Evolutionary conservation across 1,139 yeast species (phyloP).

Genomic region (Candida buenavistaensis): DNA sequence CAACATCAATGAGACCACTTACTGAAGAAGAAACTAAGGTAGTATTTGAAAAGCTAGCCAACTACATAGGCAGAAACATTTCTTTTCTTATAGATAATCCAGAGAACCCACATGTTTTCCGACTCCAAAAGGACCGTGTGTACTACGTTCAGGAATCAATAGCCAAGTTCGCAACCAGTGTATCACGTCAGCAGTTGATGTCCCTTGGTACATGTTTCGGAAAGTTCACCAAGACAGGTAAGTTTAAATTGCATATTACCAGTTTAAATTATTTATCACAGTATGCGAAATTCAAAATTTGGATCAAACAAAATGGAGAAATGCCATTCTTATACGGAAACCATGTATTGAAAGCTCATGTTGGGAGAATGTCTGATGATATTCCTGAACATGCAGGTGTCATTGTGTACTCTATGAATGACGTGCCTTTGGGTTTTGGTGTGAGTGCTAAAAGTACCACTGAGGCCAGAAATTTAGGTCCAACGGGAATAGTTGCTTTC

Average conservation of each 20-base stretch:
- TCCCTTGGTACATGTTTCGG: conserved; percentile 93
- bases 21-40: conserved; percentile 97
- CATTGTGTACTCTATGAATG: conserved; percentile 86
- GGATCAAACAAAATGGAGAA: conserved; percentile 97
- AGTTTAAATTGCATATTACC: conserved; percentile 93
- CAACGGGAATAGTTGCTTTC: conserved; percentile 91
- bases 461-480: conserved; percentile 84
- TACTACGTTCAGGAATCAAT: conserved; percentile 85
- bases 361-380: conserved; percentile 96
- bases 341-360: conserved; percentile 93
- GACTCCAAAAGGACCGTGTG: conserved; percentile 94
- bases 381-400: conserved; percentile 98
- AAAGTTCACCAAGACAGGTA: conserved; percentile 96
- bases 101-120: conserved; percentile 89
- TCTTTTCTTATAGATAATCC: conserved; percentile 84
- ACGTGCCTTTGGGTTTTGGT: conserved; percentile 93
- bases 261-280: conserved; percentile 78
- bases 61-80: conserved; percentile 93
- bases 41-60: conserved; percentile 93
- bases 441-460: conserved; percentile 91
- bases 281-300: conserved; percentile 88
- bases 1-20: conserved; percentile 73
- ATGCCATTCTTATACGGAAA: conserved; percentile 98
- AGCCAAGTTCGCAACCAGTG: conserved; percentile 86
- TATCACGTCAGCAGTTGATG: conserved; percentile 86